A percentile compares a stretch with the other conserved stretches of the same genome.
Evolutionary conservation across 768 basidiomycete genomes (phyloP).

Genomic region (Amylocystis lapponica): DNA sequence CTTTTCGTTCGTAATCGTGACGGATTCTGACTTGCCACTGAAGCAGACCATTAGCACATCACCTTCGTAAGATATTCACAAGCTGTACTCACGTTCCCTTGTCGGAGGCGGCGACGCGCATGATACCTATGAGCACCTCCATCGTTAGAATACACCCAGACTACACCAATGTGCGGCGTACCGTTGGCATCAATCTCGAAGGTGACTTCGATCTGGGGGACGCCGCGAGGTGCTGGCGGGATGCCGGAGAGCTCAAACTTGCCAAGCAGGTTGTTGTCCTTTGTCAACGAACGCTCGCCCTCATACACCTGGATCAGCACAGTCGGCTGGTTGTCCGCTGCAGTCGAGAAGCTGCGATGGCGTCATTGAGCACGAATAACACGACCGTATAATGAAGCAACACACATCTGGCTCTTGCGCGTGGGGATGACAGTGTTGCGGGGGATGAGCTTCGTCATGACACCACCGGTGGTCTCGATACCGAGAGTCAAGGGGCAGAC

Average conservation of each 20-base stretch:
- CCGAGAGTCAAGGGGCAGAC: slow-evolving; percentile 96
- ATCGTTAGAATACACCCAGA: no score
- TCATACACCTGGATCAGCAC: slow-evolving; percentile 97
- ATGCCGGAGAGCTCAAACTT: slow-evolving; percentile 93
- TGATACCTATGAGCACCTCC: no score
- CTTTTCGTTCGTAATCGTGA: slow-evolving; percentile 96
- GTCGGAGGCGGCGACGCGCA: no score
- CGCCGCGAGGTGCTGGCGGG: slow-evolving; percentile 92
- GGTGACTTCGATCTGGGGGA: slow-evolving; percentile 95
- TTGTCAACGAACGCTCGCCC: slow-evolving; percentile 94
- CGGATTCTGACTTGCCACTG: slow-evolving; percentile 80
- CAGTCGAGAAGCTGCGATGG: slow-evolving; percentile 54
- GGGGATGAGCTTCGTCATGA: slow-evolving; percentile 95
- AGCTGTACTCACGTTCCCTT: no score
- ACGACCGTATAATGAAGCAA: no score
- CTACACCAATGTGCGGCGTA: no score
- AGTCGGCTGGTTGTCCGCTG: slow-evolving; percentile 89
- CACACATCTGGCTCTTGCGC: slow-evolving; percentile 89
- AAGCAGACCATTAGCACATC: no score
- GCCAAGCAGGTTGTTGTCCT: slow-evolving; percentile 98
- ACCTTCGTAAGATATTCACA: background rate
- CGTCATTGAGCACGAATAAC: slow-evolving; percentile 25
- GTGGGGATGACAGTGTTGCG: slow-evolving; percentile 99
- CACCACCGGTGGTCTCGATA: slow-evolving; percentile 98
- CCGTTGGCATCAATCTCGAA: slow-evolving; percentile 61